phyloP scores from a whole-genome alignment of 225 moss, liverwort and hornwort species.

The Pleurozium schreberi region DNA sequence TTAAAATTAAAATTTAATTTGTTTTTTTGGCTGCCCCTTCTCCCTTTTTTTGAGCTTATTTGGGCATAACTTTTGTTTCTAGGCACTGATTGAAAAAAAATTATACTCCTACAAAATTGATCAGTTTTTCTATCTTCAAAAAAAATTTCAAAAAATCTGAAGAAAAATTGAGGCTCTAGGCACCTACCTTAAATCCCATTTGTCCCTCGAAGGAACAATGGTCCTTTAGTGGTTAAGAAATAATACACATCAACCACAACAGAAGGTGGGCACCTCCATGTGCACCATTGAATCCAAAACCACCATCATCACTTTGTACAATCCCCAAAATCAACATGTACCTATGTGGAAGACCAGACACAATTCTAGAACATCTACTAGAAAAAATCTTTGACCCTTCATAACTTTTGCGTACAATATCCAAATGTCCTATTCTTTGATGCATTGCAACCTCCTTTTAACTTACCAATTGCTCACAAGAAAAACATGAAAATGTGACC shows the following conservation, averaged over 20 bases:
- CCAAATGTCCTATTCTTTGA: not conserved
- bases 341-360: not conserved
- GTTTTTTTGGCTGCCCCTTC: too few species aligned
- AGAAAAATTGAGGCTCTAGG: too few species aligned
- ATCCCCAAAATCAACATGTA: not conserved
- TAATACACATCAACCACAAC: not conserved
- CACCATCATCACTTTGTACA: not conserved
- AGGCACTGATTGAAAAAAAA: too few species aligned
- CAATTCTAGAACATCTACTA: not conserved
- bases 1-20: too few species aligned
- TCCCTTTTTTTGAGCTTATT: too few species aligned
- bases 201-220: too few species aligned
- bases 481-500: not conserved
- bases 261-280: not conserved
- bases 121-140: too few species aligned
- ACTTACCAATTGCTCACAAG: not conserved
- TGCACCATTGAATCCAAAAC: fast-evolving
- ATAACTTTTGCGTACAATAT: not conserved
- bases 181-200: too few species aligned
- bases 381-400: not conserved
- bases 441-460: not conserved
- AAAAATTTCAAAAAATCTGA: too few species aligned
- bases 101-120: too few species aligned
- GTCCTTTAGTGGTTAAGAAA: too few species aligned
- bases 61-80: too few species aligned